phyloP scores from a whole-genome alignment of 139 green algal genomes.

The Astrephomene gubernaculifera region DNA sequence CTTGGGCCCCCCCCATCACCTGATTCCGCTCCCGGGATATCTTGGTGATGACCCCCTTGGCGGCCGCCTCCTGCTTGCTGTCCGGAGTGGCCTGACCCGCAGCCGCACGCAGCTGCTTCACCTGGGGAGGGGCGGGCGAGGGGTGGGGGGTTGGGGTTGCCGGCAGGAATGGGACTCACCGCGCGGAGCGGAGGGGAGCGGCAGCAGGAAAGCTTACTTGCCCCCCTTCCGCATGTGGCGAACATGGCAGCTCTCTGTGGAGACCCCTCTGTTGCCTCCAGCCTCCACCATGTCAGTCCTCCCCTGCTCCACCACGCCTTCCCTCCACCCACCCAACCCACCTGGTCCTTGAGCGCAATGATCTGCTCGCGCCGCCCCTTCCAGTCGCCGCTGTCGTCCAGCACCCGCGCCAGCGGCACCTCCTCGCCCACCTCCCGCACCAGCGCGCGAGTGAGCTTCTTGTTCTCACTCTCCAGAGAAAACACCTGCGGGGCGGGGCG shows the following conservation, averaged over 20 bases:
- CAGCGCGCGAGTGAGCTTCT: slow-evolving; percentile 69
- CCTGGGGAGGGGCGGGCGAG: slow-evolving; percentile 8
- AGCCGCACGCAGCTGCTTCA: slow-evolving; percentile 61
- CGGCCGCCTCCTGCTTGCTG: slow-evolving; percentile 48
- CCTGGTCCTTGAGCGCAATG: slow-evolving; percentile 67
- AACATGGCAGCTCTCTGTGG: too few relatives aligned
- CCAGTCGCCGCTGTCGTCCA: slow-evolving; percentile 63
- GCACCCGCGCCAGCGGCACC: slow-evolving; percentile 64
- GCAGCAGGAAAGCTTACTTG: too few relatives aligned
- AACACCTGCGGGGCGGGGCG: slow-evolving; percentile 52
- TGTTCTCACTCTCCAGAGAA: slow-evolving; percentile 65
- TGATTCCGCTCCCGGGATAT: slow-evolving; percentile 54
- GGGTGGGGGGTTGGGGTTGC: not conserved
- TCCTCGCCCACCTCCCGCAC: slow-evolving; percentile 75
- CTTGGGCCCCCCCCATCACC: not conserved
- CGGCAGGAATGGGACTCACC: not conserved
- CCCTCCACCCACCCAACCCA: not conserved
- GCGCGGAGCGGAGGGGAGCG: too few relatives aligned
- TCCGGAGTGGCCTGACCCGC: slow-evolving; percentile 42
- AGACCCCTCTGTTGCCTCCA: too few relatives aligned
- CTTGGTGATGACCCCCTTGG: slow-evolving; percentile 57
- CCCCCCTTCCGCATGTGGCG: too few relatives aligned
- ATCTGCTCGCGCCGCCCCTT: slow-evolving; percentile 76
- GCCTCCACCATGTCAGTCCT: too few relatives aligned
- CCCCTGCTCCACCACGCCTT: too few relatives aligned